Percentiles rank a stretch among this genome's conserved stretches.
Conservation (phyloP, 1,284 basidiomycete species). For the Fomes fomentarius region DNA sequence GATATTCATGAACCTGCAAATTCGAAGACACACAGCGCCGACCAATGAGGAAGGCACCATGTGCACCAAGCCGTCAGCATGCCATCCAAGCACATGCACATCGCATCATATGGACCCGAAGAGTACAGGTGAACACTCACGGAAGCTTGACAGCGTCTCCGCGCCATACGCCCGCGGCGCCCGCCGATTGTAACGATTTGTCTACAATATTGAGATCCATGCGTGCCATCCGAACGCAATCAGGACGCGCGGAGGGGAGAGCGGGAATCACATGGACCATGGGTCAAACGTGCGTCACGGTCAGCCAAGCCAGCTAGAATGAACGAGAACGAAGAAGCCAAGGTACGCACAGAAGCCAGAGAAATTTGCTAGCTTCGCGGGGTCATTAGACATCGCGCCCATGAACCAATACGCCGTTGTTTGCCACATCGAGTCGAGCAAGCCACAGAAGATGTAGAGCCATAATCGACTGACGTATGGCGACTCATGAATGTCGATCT, state of each 20-base stretch:
- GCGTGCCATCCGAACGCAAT: background rate
- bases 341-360: constrained; percentile 46
- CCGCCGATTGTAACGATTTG: constrained; percentile 48
- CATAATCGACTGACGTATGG: constrained; percentile 55
- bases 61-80: constrained; percentile 2
- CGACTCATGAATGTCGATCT: constrained; percentile 58
- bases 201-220: constrained; percentile 29
- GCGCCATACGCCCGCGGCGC: constrained; percentile 47
- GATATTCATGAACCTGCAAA: constrained; percentile 43
- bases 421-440: constrained; percentile 64
- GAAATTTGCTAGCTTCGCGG: constrained; percentile 49
- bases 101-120: constrained; percentile 4
- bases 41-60: constrained; percentile 20
- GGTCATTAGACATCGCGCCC: constrained; percentile 52
- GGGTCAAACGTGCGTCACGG: background rate
- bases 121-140: constrained; percentile 24
- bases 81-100: background rate
- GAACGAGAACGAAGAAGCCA: constrained; percentile 1
- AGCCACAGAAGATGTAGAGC: constrained; percentile 60
- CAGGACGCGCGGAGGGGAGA: background rate
- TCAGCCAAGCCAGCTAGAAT: background rate
- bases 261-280: constrained; percentile 8
- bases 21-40: background rate
- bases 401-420: constrained; percentile 62
- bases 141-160: constrained; percentile 43